These are phyloP conservation scores for Melanopsichium pennsylvanicum DNA, from an alignment of 1,284 basidiomycete genomes.

Conservation along the genomic window DNA sequence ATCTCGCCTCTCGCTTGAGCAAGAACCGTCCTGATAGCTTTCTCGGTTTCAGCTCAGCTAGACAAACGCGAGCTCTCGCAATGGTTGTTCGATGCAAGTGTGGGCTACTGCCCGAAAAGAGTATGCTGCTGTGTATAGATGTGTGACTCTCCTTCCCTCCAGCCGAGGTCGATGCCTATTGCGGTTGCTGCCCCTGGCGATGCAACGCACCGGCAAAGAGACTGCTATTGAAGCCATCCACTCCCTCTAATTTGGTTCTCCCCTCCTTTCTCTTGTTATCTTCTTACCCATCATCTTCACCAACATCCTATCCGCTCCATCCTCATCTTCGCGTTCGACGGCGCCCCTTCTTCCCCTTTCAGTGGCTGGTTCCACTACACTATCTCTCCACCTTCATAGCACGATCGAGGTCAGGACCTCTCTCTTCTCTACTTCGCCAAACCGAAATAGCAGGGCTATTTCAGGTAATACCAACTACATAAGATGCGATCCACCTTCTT, in stretches of 20 bases:
- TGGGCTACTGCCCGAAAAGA: no score
- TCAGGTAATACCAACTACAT: neutral
- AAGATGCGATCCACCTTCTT: constrained; percentile 31
- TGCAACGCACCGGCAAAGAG: no score
- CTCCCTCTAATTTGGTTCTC: neutral
- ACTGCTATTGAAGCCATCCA: no score
- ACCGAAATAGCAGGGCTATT: constrained; percentile 14
- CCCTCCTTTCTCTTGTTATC: neutral
- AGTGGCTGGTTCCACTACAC: constrained; percentile 38
- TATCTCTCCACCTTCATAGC: constrained; percentile 1
- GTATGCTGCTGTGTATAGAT: neutral
- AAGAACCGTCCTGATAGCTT: neutral
- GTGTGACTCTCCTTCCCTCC: no score
- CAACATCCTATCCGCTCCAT: constrained; percentile 1
- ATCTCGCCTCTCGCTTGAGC: neutral
- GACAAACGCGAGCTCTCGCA: no score
- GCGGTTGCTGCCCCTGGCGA: no score
- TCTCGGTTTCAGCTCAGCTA: constrained; percentile 4
- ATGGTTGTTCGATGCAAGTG: no score
- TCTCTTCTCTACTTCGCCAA: neutral
- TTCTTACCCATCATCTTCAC: constrained; percentile 8
- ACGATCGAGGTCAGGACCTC: constrained; percentile 23
- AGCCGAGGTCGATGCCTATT: no score
- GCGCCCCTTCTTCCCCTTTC: neutral
- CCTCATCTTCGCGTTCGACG: constrained; percentile 9